These are phyloP conservation scores for Boletus rubescentipes DNA, from an alignment of 768 basidiomycete species.

Conservation along the genomic window DNA sequence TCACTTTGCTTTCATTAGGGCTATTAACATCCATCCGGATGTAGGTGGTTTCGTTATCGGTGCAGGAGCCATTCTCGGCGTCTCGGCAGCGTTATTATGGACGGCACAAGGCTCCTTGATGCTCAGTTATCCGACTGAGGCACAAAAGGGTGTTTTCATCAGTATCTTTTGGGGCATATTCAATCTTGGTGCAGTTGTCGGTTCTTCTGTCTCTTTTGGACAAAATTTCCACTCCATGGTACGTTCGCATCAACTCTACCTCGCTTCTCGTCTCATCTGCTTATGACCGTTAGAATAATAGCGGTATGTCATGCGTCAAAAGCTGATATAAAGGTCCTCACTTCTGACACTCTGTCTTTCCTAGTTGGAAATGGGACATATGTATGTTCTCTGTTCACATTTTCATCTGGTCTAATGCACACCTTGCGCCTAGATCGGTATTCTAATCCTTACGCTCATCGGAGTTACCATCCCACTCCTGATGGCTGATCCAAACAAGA, in stretches of 20 bases:
- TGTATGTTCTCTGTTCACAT: too few relatives aligned
- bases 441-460: slow-evolving; percentile 65
- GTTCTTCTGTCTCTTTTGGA: slow-evolving; percentile 68
- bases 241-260: too few relatives aligned
- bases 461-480: slow-evolving; percentile 63
- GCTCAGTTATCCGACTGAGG: slow-evolving; percentile 76
- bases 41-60: slow-evolving; percentile 63
- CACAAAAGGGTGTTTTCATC: slow-evolving; percentile 71
- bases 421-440: slow-evolving; percentile 40
- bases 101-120: slow-evolving; percentile 78
- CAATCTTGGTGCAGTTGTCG: slow-evolving; percentile 78
- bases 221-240: slow-evolving; percentile 67
- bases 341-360: too few relatives aligned
- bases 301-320: too few relatives aligned
- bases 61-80: slow-evolving; percentile 67
- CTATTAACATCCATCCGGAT: slow-evolving; percentile 64
- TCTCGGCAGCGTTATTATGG: slow-evolving; percentile 71
- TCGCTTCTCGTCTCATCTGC: too few relatives aligned
- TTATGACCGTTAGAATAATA: too few relatives aligned
- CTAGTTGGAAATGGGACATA: slow-evolving; percentile 71
- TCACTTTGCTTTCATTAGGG: slow-evolving; percentile 38
- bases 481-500: slow-evolving; percentile 70
- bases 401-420: too few relatives aligned
- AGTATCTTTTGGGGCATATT: slow-evolving; percentile 80
- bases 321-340: too few relatives aligned